Base-by-base conservation (phyloP, 2,329 filamentous ascomycete species). In the Graphium sp. region DNA sequence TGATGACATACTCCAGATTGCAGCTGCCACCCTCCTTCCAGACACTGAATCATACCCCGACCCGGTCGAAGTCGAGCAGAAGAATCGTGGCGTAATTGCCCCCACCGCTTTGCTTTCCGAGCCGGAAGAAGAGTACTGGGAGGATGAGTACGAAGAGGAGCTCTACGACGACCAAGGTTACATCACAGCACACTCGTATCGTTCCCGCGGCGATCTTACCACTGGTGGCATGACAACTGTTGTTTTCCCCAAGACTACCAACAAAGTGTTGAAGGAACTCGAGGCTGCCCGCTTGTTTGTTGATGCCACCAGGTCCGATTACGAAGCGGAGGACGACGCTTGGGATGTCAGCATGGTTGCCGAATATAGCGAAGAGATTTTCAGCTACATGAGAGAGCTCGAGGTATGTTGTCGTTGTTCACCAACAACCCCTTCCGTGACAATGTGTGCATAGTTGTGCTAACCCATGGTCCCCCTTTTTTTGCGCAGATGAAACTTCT, bases 261-360 rank as follows among this genome's bases (percentile, higher is more conserved):
- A 67, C 35, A 75, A 74, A 40, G 65, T 74, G 20, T 63, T 72
- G 43, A 67, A 70, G 21, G 84, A 95, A 53, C 60, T 95, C 22
- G 73, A 77, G 10, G 50, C 59, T 12, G 66, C 67, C 3, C 74
- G 66, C 41, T 46, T 62, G 6, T 62, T 74, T 35, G 80, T 92
- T 10, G 70, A 82, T 39, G 68, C 76, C 33, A 72, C 66, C 17
- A 65, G 69, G 16, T 73, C 71, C 1, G 49, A 57, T 5, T 80
- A 89, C 33, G 84, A 93, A 33, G 60, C 84, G 24, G 80, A 92
- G 36, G 87, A 94, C 38, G 87, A 95, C 47, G 61, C 67, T 29
- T 92, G 79, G 73, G 89, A 95, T 46, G 83, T 87, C 19, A 93
- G 81, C 47, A 95, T 98, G 89, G 89, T 95, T 28, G 80, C 85